These are phyloP conservation scores for Ganoderma sinense DNA, from an alignment of 1,284 basidiomycete species.

Conservation along the genomic window DNA sequence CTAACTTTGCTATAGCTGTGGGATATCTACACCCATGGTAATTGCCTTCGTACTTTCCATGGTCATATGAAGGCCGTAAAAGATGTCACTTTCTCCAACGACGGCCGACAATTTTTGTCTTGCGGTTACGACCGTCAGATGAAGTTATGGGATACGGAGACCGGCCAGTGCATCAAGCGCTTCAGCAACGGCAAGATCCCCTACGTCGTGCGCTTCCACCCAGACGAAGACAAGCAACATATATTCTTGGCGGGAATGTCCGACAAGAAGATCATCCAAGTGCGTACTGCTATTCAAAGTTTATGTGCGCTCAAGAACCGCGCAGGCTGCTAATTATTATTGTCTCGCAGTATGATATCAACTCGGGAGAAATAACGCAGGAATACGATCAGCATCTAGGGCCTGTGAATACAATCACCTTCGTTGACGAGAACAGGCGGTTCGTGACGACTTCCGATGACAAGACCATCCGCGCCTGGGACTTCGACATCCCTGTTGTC, in stretches of 20 bases:
- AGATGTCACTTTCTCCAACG: constrained; percentile 94
- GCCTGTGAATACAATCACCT: constrained; percentile 98
- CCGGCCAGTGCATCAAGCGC: constrained; percentile 93
- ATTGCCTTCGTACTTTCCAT: constrained; percentile 96
- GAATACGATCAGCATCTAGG: constrained; percentile 99
- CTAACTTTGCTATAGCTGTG: constrained; percentile 72
- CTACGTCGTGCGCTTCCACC: constrained; percentile 95
- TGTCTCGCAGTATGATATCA: constrained; percentile 85
- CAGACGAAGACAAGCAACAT: constrained; percentile 95
- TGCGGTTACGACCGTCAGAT: constrained; percentile 96
- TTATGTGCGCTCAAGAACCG: background rate
- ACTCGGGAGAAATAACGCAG: constrained; percentile 92
- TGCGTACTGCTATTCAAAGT: constrained; percentile 42
- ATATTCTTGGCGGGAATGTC: constrained; percentile 99
- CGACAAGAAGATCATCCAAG: constrained; percentile 99
- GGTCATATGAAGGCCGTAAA: constrained; percentile 98
- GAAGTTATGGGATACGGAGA: constrained; percentile 99
- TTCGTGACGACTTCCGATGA: constrained; percentile 99
- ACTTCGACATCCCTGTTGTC: constrained; percentile 97
- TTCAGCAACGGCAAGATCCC: constrained; percentile 98
- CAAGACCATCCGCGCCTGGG: constrained; percentile 99
- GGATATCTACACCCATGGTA: constrained; percentile 98
- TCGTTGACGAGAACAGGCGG: constrained; percentile 95
- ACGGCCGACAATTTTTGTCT: constrained; percentile 90
- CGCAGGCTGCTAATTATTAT: constrained; percentile 6